Percentiles rank a stretch among this genome's conserved stretches.
These are phyloP conservation scores for Sextonia rubra DNA, from an alignment of 164 flowering plant genomes.

Conservation along the genomic window DNA sequence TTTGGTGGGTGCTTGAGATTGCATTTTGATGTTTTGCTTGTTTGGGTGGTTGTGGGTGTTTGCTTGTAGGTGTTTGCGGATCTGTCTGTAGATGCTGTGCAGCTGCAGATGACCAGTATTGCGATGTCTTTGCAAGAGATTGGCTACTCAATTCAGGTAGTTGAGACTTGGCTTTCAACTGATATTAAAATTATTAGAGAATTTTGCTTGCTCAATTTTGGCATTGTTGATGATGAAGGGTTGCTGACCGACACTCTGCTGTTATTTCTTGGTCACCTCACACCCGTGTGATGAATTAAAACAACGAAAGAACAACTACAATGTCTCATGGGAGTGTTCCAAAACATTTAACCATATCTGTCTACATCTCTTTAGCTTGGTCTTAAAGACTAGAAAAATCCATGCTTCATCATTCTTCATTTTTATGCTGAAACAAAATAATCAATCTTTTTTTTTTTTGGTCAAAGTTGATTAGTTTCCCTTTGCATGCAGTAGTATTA, in stretches of 20 bases:
- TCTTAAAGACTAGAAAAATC: neutral
- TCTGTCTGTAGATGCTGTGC: slow-evolving; percentile 63
- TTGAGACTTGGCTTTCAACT: neutral
- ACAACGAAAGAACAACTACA: neutral
- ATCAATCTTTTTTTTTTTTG: no score
- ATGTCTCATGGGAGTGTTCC: neutral
- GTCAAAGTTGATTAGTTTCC: neutral
- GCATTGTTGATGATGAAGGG: neutral
- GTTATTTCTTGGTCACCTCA: neutral
- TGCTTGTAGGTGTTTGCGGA: slow-evolving; percentile 77
- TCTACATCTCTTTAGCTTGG: neutral
- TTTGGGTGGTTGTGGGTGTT: slow-evolving; percentile 5
- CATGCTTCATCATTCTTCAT: neutral
- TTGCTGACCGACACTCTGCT: neutral
- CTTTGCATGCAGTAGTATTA: neutral
- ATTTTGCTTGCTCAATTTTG: neutral
- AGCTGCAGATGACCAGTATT: slow-evolving; percentile 73
- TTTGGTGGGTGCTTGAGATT: neutral
- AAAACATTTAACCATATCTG: neutral
- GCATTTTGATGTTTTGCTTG: neutral
- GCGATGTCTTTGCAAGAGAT: slow-evolving; percentile 69
- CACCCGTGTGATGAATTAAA: neutral
- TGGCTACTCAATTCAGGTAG: slow-evolving; percentile 82
- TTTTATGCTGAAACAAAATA: neutral
- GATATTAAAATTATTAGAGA: neutral